Evolutionary conservation across 2,329 filamentous ascomycete species (phyloP).

Genomic region (Xylaria arbuscula): DNA sequence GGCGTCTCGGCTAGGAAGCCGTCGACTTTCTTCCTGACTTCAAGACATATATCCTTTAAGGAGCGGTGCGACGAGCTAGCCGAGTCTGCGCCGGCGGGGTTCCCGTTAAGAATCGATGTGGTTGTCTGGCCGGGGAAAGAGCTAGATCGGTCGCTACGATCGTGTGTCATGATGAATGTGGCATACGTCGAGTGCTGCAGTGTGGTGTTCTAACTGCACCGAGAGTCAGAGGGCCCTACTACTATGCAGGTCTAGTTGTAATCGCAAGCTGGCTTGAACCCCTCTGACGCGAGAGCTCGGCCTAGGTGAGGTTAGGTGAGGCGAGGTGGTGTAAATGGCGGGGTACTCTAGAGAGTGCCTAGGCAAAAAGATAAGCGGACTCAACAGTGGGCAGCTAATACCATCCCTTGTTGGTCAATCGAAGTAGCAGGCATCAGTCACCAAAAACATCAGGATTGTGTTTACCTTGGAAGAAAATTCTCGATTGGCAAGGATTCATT

Average conservation of each 20-base stretch:
- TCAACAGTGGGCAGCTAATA: conserved; percentile 1
- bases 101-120: conserved; percentile 29
- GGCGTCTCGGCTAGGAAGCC: conserved; percentile 69
- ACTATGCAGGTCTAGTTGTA: conserved; percentile 5
- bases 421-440: background rate
- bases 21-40: conserved; percentile 69
- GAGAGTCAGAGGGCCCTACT: conserved; percentile 1
- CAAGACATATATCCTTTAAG: conserved; percentile 38
- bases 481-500: background rate
- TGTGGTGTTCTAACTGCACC: conserved; percentile 8
- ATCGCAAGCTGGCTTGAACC: conserved; percentile 1
- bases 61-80: conserved; percentile 29
- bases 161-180: conserved; percentile 35
- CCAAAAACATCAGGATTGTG: background rate
- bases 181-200: conserved; percentile 7
- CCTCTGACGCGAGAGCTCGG: background rate
- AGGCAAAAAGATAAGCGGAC: conserved; percentile 1
- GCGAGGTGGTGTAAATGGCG: conserved; percentile 21
- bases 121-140: conserved; percentile 18
- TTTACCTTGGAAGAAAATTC: conserved; percentile 7
- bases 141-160: conserved; percentile 25
- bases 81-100: conserved; percentile 28
- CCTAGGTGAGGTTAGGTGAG: background rate
- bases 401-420: background rate
- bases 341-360: conserved; percentile 21